A percentile compares a stretch with the other conserved stretches of the same genome.
Conservation (phyloP, 176 grass and related monocot genomes). For the Urochloa ruziziensis region DNA sequence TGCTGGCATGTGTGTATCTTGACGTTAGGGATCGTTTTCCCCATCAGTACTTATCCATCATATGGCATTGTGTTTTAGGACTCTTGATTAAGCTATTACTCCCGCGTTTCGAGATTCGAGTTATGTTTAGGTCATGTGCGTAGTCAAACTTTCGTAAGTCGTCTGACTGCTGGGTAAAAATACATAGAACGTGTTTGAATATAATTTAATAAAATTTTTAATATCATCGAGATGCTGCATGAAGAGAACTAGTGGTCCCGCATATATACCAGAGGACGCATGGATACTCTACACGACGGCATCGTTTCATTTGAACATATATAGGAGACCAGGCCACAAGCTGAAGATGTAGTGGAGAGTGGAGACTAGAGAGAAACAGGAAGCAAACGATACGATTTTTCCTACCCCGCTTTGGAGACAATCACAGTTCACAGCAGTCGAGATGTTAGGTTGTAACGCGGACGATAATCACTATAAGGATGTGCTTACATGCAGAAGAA, state of each 20-base stretch:
- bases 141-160: not conserved
- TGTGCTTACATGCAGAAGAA: not conserved
- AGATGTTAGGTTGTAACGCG: no score
- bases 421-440: no score
- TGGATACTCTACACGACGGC: not conserved
- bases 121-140: not conserved
- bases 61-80: not conserved
- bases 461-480: not conserved
- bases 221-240: not conserved
- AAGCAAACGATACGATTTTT: not conserved
- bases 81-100: not conserved
- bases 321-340: no score
- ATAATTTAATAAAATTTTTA: not conserved
- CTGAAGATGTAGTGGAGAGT: no score
- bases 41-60: not conserved
- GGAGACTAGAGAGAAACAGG: not conserved
- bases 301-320: not conserved
- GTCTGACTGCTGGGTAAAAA: not conserved
- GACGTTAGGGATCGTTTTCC: not conserved
- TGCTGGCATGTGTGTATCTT: conserved; percentile 2
- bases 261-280: no score
- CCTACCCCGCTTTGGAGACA: not conserved
- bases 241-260: no score
- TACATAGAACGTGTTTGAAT: not conserved
- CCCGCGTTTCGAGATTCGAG: not conserved